A percentile compares a stretch with the other conserved stretches of the same genome.
These are phyloP conservation scores for Babesia ovata DNA, from an alignment of 169 alveolate genomes.

Conservation along the genomic window DNA sequence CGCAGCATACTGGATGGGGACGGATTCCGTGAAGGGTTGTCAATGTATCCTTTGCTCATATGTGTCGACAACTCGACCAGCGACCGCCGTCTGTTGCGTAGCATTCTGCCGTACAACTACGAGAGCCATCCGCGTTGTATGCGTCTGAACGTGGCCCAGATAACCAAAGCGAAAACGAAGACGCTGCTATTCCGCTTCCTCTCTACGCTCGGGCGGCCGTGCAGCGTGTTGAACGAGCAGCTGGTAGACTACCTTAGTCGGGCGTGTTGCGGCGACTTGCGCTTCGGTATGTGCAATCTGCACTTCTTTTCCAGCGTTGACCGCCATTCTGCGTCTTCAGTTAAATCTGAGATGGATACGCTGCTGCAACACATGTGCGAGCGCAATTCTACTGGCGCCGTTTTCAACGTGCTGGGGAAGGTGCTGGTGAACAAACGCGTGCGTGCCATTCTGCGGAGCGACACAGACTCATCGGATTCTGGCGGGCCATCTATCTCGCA, in stretches of 20 bases:
- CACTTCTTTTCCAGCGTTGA: constrained; percentile 30
- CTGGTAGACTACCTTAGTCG: constrained; percentile 32
- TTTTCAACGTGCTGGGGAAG: constrained; percentile 52
- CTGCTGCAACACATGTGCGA: constrained; percentile 39
- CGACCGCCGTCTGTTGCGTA: constrained; percentile 45
- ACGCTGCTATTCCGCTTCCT: constrained; percentile 9
- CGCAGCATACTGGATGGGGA: constrained; percentile 38
- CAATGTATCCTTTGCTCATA: constrained; percentile 49
- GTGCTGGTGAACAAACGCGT: constrained; percentile 57
- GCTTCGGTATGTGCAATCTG: constrained; percentile 47
- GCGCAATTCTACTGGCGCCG: constrained; percentile 19
- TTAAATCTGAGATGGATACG: constrained; percentile 10
- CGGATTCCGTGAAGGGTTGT: constrained; percentile 1
- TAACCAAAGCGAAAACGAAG: constrained; percentile 44
- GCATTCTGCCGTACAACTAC: constrained; percentile 53
- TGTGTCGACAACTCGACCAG: constrained; percentile 47
- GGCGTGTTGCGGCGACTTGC: constrained; percentile 54
- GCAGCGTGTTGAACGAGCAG: constrained; percentile 13
- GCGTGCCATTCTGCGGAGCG: constrained; percentile 10
- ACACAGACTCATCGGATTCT: neutral
- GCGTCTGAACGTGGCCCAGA: constrained; percentile 34
- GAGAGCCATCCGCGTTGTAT: constrained; percentile 55
- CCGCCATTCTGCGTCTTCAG: neutral
- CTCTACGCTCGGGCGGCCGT: neutral
- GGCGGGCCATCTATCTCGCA: neutral